These are phyloP conservation scores for Blastobotrys aristatus DNA, from an alignment of 1,139 yeast species.

Conservation along the genomic window DNA sequence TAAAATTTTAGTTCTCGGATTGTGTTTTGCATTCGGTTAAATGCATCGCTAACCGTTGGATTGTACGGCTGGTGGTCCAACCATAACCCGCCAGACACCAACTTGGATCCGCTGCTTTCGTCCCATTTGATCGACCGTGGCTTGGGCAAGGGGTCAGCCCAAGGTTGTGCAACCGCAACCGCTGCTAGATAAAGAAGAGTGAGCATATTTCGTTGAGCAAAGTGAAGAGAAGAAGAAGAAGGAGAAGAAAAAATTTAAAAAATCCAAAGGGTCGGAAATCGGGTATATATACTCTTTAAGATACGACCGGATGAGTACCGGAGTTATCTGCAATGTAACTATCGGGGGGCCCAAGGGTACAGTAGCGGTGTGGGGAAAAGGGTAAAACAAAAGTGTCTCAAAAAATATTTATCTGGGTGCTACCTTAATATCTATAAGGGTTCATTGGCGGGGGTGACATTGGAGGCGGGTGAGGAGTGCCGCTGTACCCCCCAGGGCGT, in stretches of 20 bases:
- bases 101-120: slow-evolving; percentile 19
- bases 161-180: background rate
- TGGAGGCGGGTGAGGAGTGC: background rate
- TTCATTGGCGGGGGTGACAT: background rate
- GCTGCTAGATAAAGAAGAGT: background rate
- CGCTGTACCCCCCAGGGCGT: background rate
- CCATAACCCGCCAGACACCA: slow-evolving; percentile 17
- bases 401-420: background rate
- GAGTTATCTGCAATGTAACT: no score
- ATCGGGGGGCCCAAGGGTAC: no score
- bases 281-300: no score
- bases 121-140: slow-evolving; percentile 27
- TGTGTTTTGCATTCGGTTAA: slow-evolving; percentile 19
- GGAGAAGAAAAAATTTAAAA: no score
- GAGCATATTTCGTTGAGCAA: background rate
- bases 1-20: slow-evolving; percentile 23
- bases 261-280: no score
- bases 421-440: slow-evolving; percentile 3
- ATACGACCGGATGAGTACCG: no score
- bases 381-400: no score
- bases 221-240: no score
- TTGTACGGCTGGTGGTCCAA: slow-evolving; percentile 12
- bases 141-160: slow-evolving; percentile 27
- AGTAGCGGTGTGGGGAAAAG: no score
- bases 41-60: slow-evolving; percentile 20